phyloP scores from a whole-genome alignment of 805 yeast species.

The Barnettozyma salicaria region DNA sequence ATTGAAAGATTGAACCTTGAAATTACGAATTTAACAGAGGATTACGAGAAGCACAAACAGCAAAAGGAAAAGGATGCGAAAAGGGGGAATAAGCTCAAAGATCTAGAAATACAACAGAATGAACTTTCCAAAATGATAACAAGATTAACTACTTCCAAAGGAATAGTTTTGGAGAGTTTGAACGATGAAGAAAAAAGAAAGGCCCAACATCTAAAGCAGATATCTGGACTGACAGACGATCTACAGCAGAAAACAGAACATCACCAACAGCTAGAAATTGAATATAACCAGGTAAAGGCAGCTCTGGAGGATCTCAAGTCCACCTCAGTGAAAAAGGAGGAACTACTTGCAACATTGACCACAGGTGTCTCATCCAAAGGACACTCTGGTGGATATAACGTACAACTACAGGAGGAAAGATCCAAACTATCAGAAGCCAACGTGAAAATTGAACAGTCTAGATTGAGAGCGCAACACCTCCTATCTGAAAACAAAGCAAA shows the following conservation, averaged over 20 bases:
- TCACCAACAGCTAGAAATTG: constrained; percentile 38
- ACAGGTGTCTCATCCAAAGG: constrained; percentile 90
- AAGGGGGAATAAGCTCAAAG: constrained; percentile 55
- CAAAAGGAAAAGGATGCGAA: constrained; percentile 52
- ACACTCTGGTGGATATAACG: constrained; percentile 63
- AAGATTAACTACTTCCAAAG: constrained; percentile 57
- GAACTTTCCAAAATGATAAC: constrained; percentile 57
- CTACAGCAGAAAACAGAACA: constrained; percentile 32
- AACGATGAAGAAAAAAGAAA: constrained; percentile 44
- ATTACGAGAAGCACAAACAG: constrained; percentile 46
- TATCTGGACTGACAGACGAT: constrained; percentile 30
- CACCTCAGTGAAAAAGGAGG: constrained; percentile 57
- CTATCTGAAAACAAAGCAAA: constrained; percentile 41
- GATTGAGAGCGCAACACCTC: constrained; percentile 53
- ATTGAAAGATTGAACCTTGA: constrained; percentile 48
- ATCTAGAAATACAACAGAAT: constrained; percentile 52
- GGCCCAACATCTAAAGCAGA: constrained; percentile 28
- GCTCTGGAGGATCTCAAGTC: constrained; percentile 41
- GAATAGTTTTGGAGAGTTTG: constrained; percentile 50
- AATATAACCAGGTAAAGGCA: constrained; percentile 39
- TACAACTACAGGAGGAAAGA: constrained; percentile 63
- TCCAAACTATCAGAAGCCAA: constrained; percentile 46
- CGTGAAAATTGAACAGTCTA: constrained; percentile 52
- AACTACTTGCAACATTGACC: constrained; percentile 69
- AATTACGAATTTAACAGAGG: constrained; percentile 52